Conservation (phyloP, 2,329 filamentous ascomycete genomes). For the Orbilia ellipsospora region DNA sequence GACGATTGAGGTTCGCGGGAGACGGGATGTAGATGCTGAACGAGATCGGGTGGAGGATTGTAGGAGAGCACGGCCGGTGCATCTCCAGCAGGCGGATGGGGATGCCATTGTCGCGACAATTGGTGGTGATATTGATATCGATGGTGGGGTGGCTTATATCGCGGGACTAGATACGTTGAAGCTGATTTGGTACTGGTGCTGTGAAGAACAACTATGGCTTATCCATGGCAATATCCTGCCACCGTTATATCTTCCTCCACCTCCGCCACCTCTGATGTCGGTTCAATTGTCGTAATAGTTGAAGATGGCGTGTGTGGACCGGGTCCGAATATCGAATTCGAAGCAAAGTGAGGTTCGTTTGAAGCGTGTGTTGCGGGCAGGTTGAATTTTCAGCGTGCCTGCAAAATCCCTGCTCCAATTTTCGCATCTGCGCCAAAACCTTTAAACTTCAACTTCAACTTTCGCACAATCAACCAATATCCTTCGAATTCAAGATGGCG, state of each 20-base stretch:
- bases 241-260: background rate
- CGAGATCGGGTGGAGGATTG: conserved; percentile 41
- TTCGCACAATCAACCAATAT: background rate
- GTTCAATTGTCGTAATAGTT: conserved; percentile 7
- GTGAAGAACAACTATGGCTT: conserved; percentile 5
- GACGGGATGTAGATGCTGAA: conserved; percentile 27
- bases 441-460: conserved; percentile 9
- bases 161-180: background rate
- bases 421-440: background rate
- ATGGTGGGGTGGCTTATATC: conserved; percentile 16
- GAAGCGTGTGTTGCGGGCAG: conserved; percentile 35
- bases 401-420: conserved; percentile 35
- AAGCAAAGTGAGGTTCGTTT: background rate
- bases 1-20: conserved; percentile 26
- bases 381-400: conserved; percentile 27
- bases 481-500: conserved; percentile 18
- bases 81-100: conserved; percentile 56
- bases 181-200: background rate
- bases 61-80: conserved; percentile 55
- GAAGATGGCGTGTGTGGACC: background rate
- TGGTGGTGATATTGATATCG: background rate
- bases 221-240: conserved; percentile 10
- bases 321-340: background rate
- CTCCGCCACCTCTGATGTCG: background rate
- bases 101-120: conserved; percentile 54